Evolutionary conservation across 2,329 filamentous ascomycete species (phyloP).

Genomic region (Pezizomycotina sp.): DNA sequence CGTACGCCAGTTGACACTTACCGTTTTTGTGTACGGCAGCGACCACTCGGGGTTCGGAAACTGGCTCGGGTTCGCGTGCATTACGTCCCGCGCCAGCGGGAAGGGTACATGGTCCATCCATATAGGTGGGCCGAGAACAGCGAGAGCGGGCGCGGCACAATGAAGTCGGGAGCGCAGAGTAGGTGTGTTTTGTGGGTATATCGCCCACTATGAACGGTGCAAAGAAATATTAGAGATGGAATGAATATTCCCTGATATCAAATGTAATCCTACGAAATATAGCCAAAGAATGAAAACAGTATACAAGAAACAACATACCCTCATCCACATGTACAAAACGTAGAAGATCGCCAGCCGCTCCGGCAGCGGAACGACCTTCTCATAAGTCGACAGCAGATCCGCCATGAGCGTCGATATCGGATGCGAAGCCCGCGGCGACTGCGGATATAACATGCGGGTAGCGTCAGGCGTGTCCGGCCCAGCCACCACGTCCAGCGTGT

Average conservation of each 20-base stretch:
- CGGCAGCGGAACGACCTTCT: conserved; percentile 58
- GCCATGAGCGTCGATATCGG: conserved; percentile 72
- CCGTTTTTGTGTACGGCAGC: conserved; percentile 58
- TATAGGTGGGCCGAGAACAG: conserved; percentile 47
- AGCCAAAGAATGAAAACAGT: not conserved
- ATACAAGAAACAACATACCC: conserved; percentile 22
- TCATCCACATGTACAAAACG: conserved; percentile 70
- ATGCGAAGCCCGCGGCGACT: conserved; percentile 46
- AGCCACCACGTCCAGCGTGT: conserved; percentile 47
- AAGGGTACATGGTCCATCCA: conserved; percentile 77
- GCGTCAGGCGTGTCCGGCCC: conserved; percentile 69
- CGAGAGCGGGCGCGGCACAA: conserved; percentile 50
- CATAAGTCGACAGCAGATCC: conserved; percentile 70
- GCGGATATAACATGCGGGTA: conserved; percentile 58
- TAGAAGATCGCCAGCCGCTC: conserved; percentile 71
- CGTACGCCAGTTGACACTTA: conserved; percentile 73
- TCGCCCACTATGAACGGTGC: conserved; percentile 51
- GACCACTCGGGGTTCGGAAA: conserved; percentile 69
- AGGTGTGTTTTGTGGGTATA: conserved; percentile 67
- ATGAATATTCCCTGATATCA: not conserved
- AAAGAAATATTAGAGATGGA: not conserved
- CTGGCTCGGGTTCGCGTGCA: conserved; percentile 29
- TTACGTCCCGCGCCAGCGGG: conserved; percentile 20
- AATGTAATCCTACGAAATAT: not conserved
- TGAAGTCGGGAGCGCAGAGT: conserved; percentile 57